Base-by-base conservation (phyloP, 1,284 basidiomycete genomes). In the Ceratobasidium sp. region DNA sequence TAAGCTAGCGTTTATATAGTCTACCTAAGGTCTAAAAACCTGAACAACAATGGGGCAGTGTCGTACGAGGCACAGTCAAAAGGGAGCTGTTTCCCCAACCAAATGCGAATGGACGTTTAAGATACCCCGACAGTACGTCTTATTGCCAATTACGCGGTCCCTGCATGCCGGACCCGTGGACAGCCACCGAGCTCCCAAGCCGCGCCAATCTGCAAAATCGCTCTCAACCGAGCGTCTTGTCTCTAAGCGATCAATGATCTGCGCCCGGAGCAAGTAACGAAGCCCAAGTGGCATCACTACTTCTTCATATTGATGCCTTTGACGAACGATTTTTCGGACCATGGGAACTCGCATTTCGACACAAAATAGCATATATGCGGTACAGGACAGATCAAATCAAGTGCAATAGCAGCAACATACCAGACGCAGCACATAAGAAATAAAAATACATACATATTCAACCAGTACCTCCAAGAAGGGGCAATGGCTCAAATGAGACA, bases 31-130 rank as follows among this genome's bases (percentile, higher is more conserved):
- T 49, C 63, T 65, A 47, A 65, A 47, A 49, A 65, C 8, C 31
- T 42, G 39, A 65, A 65, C 42, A 65, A 65, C 26, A 65, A 65
- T 65, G 45, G 45, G 39, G 63, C 63, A 26, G 63, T 65, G 45
- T 65, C 63, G 63, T 65, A 65, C 63, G 63, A 65, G 63, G 42
- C 7, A 26, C 15, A 49, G 63, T 65, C 42, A 23, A 49, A 2
- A 39, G 58, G 37, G 63, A 33, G 61, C 61, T 65, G 63, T 45
- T 42, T 65, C 63, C 63, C 63, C 63, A 65, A 65, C 63, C 39
- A 49, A 42, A 42, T 15, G 58, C 58, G 31, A 20, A 61, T 33
- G 4, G 39, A 6, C 51, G 26, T 65, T 65, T 65, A 65, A 65
- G 58, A 65, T 13, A 49, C 42, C 63, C 53, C 63, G 42, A 49